Evolutionary conservation across 257 asterid genomes (phyloP), one percentile per base, ranked within the genome.

Genomic region (Plantago major): DNA sequence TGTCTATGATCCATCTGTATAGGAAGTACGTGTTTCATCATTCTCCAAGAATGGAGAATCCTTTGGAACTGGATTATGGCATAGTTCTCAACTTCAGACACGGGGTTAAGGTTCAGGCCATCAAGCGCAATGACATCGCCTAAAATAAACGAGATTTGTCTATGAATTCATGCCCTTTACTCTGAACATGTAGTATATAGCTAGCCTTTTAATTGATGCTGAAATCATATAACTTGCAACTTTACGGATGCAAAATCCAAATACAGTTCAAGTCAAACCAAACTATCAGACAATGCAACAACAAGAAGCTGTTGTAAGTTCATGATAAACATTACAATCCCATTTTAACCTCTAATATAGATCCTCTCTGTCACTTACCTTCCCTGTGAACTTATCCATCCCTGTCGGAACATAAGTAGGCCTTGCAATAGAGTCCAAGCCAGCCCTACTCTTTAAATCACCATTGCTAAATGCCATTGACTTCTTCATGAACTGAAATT

Each of bases 21-120:
- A 73, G 89, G 48, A 87, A 76, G 55, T 93, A 80, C 18, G 68
- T 84, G 7, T 87, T 93, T 68, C 68, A 79, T n/a, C 94, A 79
- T 49, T 89, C 99, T 11, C 80, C 85, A 7, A 46, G 69, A 40
- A 93, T 89, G 99, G 96, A 87, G 79, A 79, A 67, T 28, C 99
- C 99, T 18, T 57, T 85, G 82, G 79, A 74, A 58, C 60, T 89
- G 17, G 87, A 93, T 2, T 93, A 84, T 52, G 96, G 99, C 63
- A 66, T 93, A 3, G 92, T 93, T 37, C 82, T 89, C 1, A 93
- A 82, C 66, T 93, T 82, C 79, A 87, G 67, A 74, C 88, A 87
- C 13, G 97, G 99, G 0, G 89, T 89, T 37, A 93, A 80, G 74
- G 85, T 93, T 51, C 75, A 66, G 42, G 90, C 92, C 73, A 69